Evolutionary conservation across 805 yeast genomes (phyloP).

Genomic region (Diddensiella transvaalensis): DNA sequence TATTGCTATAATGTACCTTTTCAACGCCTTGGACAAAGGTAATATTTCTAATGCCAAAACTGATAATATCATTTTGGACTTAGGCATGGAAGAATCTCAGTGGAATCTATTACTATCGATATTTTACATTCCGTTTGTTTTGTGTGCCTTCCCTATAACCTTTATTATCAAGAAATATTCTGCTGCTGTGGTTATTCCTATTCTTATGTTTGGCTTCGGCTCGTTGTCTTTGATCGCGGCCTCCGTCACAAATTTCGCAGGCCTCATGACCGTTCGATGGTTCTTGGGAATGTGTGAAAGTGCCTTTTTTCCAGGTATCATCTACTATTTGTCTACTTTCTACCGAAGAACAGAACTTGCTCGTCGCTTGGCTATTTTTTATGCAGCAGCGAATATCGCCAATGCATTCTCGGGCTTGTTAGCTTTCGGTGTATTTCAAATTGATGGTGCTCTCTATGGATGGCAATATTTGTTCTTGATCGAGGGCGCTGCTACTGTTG

Average conservation of each 20-base stretch:
- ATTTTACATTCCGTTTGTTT: slow-evolving; percentile 44
- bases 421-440: slow-evolving; percentile 49
- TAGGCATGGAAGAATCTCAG: slow-evolving; percentile 40
- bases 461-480: slow-evolving; percentile 48
- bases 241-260: slow-evolving; percentile 42
- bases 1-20: slow-evolving; percentile 45
- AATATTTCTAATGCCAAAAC: slow-evolving; percentile 50
- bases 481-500: slow-evolving; percentile 43
- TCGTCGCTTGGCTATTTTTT: slow-evolving; percentile 45
- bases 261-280: slow-evolving; percentile 45
- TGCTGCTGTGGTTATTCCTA: slow-evolving; percentile 44
- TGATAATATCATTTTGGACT: slow-evolving; percentile 42
- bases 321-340: slow-evolving; percentile 45
- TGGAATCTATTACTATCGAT: slow-evolving; percentile 47
- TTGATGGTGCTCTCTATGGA: slow-evolving; percentile 39
- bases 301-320: slow-evolving; percentile 49
- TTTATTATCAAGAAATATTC: slow-evolving; percentile 39
- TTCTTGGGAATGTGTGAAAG: slow-evolving; percentile 52
- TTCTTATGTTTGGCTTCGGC: slow-evolving; percentile 45
- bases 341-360: slow-evolving; percentile 49
- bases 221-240: slow-evolving; percentile 39
- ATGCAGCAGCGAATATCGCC: slow-evolving; percentile 51
- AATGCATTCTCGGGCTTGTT: slow-evolving; percentile 59
- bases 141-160: slow-evolving; percentile 42
- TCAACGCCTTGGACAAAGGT: slow-evolving; percentile 48